Base-by-base conservation (phyloP, 257 asterid genomes). In the Primulina tabacum region DNA sequence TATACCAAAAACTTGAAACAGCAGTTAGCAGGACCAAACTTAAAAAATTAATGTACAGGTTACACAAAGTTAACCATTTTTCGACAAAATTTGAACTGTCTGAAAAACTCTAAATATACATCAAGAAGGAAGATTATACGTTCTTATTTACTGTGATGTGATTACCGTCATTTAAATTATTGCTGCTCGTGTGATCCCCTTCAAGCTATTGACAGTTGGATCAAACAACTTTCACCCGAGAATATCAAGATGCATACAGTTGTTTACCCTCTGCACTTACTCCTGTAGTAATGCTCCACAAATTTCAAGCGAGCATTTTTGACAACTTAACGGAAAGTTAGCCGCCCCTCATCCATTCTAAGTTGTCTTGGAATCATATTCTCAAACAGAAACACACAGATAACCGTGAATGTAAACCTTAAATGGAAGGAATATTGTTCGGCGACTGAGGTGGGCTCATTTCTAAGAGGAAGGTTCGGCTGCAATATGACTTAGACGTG, bases 401-500 rank as follows among this genome's bases (percentile, higher is more conserved):
- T 50, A 50, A 14, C 57, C 20, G 10, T 47, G 20, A 47, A 47
- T 16, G 20, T 2, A 9, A 67, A 65, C 60, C 71, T 76, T 73
- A 87, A 60, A 83, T 60, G 6, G 89, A 88, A 1, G 89, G 87
- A 24, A 50, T 24, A 64, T 85, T 81, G 65, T 64, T 66, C 72
- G 90, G 95, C 4, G 98, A 89, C 80, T 84, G 85, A 20, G 94
- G 95, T 7, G 96, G 88, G 57, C 94, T 84, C 65, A 68, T 82
- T 52, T 88, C 97, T 6, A 88, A 82, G 14, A 94, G 84, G 64
- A 89, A 87, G 76, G 86, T 94, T 68, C 95, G 76, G 66, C 99
- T 91, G 68, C 99, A 88, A 65, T 85, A 82, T 14, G 97, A 91
- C 72, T 89, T 81, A 10, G 94, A 79, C 0, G 97, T 94, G 84